phyloP scores from a whole-genome alignment of 495 filamentous ascomycete species.

The Lophiotrema nucula region DNA sequence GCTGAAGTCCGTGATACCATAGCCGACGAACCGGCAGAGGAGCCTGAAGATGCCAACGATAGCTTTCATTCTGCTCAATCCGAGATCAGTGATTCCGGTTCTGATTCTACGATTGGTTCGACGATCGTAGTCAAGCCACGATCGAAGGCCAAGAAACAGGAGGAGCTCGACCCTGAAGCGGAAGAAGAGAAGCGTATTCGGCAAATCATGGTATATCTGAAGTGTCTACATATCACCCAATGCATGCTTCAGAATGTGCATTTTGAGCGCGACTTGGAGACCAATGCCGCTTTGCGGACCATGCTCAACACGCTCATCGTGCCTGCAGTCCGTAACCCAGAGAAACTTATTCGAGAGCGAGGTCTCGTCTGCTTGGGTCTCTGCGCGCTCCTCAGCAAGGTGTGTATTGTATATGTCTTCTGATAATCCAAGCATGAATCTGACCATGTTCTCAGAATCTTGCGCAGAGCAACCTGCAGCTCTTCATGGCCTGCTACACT shows the following conservation, averaged over 20 bases:
- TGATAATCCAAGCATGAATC: neutral
- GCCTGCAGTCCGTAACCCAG: constrained; percentile 88
- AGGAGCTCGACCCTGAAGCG: constrained; percentile 55
- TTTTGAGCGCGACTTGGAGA: constrained; percentile 76
- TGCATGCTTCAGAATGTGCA: constrained; percentile 94
- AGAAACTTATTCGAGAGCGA: constrained; percentile 86
- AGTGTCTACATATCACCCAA: constrained; percentile 94
- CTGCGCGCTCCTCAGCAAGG: constrained; percentile 85
- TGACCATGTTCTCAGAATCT: constrained; percentile 69
- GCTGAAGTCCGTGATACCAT: constrained; percentile 95
- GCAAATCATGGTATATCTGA: constrained; percentile 96
- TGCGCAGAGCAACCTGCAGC: constrained; percentile 85
- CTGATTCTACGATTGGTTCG: neutral
- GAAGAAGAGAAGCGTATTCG: constrained; percentile 76
- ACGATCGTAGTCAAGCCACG: constrained; percentile 45
- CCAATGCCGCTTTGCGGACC: constrained; percentile 81
- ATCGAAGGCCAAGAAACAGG: constrained; percentile 46
- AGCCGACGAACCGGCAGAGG: constrained; percentile 47
- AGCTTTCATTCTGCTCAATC: constrained; percentile 90
- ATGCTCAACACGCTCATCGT: constrained; percentile 97
- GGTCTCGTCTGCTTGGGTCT: constrained; percentile 87
- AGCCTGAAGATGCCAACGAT: constrained; percentile 52
- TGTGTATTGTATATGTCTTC: constrained; percentile 38
- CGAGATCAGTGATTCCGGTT: constrained; percentile 66
- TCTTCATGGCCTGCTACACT: constrained; percentile 94